Evolutionary conservation across 2,329 filamentous ascomycete genomes (phyloP), one percentile per base, ranked within the genome.

Genomic region (Tolypocladium ophioglossoides): DNA sequence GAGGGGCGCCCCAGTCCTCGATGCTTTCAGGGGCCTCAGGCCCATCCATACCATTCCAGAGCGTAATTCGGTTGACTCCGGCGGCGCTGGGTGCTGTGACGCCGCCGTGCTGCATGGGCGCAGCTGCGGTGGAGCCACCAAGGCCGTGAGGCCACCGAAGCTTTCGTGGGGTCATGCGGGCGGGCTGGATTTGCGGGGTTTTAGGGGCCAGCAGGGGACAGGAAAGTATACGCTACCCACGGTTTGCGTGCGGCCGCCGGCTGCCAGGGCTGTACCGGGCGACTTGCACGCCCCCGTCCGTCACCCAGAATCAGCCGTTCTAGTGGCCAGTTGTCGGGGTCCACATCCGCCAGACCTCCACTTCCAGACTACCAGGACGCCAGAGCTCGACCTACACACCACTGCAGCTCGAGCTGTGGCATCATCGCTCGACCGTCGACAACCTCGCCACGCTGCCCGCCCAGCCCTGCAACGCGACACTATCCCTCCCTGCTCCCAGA

Each of bases 141-240:
- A 44, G 34, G 24, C 30, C 30, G 35, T 51, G 49, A 54, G 55
- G 50, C 52, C 49, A 50, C 55, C 32, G 48, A 39, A 41, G 30
- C 34, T 39, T 16, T 52, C 50, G 62, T 61, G 62, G 64, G 61
- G 63, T 64, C 62, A 62, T 64, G 56, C 52, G 56, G 50, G 59
- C 61, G 56, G 55, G 51, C 55, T 57, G 54, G 56, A 63, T 59
- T 59, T 65, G 63, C 63, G 64, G 63, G 64, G 64, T 61, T 58
- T 56, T 56, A 40, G 53, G 51, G 47, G 49, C 52, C 37, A 51
- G 46, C 53, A 50, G 18, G 41, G 18, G 40, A 12, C 40, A 22
- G 44, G 24, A 3, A 47, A 20, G 44, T 47, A 32, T 18, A 18
- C 27, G 18, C 27, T n/a, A 47, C 44, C 44, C 44, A 10, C 11